Base-by-base conservation (phyloP, 2,329 filamentous ascomycete species). In the Exophiala dermatitidis region DNA sequence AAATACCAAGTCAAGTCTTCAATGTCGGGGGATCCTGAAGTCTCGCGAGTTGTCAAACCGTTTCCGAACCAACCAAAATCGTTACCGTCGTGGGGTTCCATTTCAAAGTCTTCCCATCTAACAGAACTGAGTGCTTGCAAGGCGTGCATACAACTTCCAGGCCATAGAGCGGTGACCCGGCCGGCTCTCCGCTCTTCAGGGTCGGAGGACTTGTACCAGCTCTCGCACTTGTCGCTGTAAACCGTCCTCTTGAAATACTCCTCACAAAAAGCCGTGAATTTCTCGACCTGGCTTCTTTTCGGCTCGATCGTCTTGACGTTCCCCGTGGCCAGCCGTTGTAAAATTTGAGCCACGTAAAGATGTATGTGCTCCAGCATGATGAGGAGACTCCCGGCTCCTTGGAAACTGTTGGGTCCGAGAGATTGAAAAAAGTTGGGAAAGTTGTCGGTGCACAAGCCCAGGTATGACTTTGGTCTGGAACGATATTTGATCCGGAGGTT, bases 1-100 rank as follows among this genome's bases (percentile, higher is more conserved):
- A 19, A 19, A 19, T 19, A 19, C 19, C 19, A 19, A 19, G 19
- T 19, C 19, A 19, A 19, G 19, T 19, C 19, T 19, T 19, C 19
- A 19, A 19, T 19, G 19, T 19, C 19, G 19, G 19, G 19, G 19
- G 19, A 19, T 19, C 19, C 19, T 19, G 19, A 19, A 19, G 19
- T 19, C 19, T 19, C 19, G 19, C 19, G 19, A 19, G 19, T 19
- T 19, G 71, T 72, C 60, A 71, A 71, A 1, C 75, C 74, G 62
- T 76, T 75, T 1, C 74, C 75, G 69, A 77, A 73, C 62, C 75
- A 77, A 19, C 70, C 59, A 60, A 73, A 77, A 3, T 71, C 67
- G 58, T 77, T 77, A 12, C 60, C 60, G 26, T 68, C 70, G 32
- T 67, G 64, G 51, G 75, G 73, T 34, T 60, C 63, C 48, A 75